A percentile compares a stretch with the other conserved stretches of the same genome.
These are phyloP conservation scores for Haberlea rhodopensis DNA, from an alignment of 257 asterid genomes.

Conservation along the genomic window DNA sequence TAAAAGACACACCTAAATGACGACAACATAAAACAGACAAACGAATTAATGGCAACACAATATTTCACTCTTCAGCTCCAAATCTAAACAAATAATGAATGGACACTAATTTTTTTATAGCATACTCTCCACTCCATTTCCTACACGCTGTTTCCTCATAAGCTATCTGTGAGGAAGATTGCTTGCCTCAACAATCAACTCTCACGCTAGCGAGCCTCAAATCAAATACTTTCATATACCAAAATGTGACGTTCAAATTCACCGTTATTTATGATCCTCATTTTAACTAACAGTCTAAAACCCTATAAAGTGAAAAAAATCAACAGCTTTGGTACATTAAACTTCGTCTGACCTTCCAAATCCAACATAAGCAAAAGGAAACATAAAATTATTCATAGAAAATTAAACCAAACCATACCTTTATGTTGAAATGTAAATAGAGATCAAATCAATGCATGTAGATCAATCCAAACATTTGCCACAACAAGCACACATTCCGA, in stretches of 20 bases:
- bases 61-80: conserved; percentile 12
- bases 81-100: conserved; percentile 13
- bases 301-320: no score
- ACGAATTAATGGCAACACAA: not conserved
- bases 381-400: not conserved
- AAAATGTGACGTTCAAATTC: conserved; percentile 9
- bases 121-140: not conserved
- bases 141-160: not conserved
- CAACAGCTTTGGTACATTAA: no score
- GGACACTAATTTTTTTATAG: not conserved
- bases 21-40: not conserved
- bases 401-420: not conserved
- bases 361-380: not conserved
- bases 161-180: not conserved
- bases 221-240: not conserved
- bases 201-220: conserved; percentile 5
- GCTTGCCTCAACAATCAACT: not conserved
- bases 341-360: no score
- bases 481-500: conserved; percentile 13
- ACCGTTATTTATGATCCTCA: not conserved
- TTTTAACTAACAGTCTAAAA: not conserved
- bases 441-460: not conserved
- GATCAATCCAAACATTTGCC: not conserved
- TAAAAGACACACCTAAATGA: not conserved
- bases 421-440: not conserved